phyloP scores from a whole-genome alignment of 768 basidiomycete genomes.

The Hericium coralloides region DNA sequence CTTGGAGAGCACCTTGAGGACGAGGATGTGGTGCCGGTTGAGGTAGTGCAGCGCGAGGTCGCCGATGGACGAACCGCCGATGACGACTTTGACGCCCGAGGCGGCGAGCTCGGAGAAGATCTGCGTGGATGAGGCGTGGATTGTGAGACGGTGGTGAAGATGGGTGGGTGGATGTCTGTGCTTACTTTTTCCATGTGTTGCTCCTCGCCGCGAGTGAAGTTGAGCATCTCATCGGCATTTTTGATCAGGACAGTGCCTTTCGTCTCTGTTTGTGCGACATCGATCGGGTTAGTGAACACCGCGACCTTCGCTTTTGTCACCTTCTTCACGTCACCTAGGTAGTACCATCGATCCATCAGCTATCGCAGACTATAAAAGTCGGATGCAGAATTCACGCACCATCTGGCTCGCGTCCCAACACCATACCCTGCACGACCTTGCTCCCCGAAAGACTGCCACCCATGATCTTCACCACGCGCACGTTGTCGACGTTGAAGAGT shows the following conservation, averaged over 20 bases:
- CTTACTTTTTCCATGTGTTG: conserved; percentile 85
- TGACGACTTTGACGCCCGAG: conserved; percentile 87
- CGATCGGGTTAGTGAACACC: conserved; percentile 88
- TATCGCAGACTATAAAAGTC: neutral
- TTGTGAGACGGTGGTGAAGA: neutral
- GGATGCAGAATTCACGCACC: conserved; percentile 36
- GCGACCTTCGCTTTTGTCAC: conserved; percentile 84
- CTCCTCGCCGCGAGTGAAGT: conserved; percentile 94
- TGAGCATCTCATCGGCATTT: conserved; percentile 93
- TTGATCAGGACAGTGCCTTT: conserved; percentile 97
- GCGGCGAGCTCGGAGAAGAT: conserved; percentile 97
- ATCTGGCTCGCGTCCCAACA: conserved; percentile 94
- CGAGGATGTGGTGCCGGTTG: conserved; percentile 86
- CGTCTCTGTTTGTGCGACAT: conserved; percentile 94
- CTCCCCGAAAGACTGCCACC: conserved; percentile 83
- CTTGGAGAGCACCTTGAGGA: conserved; percentile 95
- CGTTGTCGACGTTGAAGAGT: conserved; percentile 97
- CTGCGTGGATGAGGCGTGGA: conserved; percentile 29
- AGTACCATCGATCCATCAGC: neutral
- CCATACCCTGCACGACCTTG: conserved; percentile 94
- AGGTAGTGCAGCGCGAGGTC: conserved; percentile 97
- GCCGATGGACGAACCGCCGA: conserved; percentile 88
- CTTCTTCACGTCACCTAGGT: conserved; percentile 71
- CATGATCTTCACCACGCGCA: conserved; percentile 98
- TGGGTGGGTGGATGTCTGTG: neutral